These are phyloP conservation scores for Smittium mucronatum DNA, from an alignment of 371 early-diverging fungal species.

Conservation along the genomic window DNA sequence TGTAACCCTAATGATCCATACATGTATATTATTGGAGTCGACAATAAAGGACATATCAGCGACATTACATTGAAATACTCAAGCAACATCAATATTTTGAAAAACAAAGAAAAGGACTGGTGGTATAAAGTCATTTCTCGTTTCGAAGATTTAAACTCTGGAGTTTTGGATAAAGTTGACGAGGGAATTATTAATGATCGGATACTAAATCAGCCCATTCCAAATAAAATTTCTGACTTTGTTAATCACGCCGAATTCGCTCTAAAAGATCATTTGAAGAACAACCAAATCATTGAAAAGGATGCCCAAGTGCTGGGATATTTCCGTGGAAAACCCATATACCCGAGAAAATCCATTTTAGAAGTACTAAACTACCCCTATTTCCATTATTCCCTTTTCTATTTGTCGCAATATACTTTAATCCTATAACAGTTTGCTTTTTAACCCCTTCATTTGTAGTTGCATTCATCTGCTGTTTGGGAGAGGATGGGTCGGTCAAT, in stretches of 20 bases:
- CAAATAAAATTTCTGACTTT: conserved; percentile 5
- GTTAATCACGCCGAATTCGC: conserved; percentile 1
- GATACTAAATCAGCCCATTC: neutral
- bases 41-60: neutral
- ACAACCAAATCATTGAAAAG: neutral
- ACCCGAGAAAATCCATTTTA: neutral
- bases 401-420: no score
- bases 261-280: conserved; percentile 2
- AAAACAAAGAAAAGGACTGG: neutral
- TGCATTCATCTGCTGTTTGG: neutral
- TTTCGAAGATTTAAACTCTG: neutral
- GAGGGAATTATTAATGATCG: neutral
- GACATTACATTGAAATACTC: neutral
- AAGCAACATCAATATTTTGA: neutral
- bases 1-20: neutral
- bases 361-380: no score
- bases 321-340: conserved; percentile 2
- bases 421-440: no score
- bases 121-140: neutral
- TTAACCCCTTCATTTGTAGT: no score
- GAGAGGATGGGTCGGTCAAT: neutral
- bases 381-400: no score
- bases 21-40: neutral
- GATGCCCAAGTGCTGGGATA: conserved; percentile 5
- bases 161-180: neutral